Evolutionary conservation across 139 green algal genomes (phyloP).

Genomic region (Pleodorina starrii): DNA sequence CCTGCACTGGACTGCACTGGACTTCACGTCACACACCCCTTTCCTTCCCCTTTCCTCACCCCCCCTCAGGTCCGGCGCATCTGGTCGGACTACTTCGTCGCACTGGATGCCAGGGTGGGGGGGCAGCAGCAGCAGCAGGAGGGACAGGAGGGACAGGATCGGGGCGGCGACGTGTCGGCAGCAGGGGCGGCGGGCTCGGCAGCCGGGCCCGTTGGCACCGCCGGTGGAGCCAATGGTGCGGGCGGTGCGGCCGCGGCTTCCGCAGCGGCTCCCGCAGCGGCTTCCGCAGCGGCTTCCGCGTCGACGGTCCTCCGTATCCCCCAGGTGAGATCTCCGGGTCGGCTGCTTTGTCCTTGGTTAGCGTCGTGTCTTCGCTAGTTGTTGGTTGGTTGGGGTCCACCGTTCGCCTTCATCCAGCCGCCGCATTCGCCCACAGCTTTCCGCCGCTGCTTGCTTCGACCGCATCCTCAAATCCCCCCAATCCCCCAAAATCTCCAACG

Average conservation of each 20-base stretch:
- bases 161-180: background rate
- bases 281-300: too few relatives aligned
- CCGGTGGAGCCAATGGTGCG: background rate
- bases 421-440: too few relatives aligned
- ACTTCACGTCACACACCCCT: background rate
- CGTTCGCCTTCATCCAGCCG: too few relatives aligned
- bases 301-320: background rate
- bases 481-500: too few relatives aligned
- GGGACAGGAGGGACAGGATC: background rate
- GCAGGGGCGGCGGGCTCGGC: background rate
- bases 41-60: background rate
- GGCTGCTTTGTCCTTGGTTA: too few relatives aligned
- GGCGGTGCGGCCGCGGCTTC: background rate
- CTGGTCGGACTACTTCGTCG: conserved; percentile 78
- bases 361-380: too few relatives aligned
- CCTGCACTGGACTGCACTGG: background rate
- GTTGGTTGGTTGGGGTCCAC: too few relatives aligned
- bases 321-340: background rate
- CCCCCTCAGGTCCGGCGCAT: conserved; percentile 19
- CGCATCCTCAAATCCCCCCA: too few relatives aligned
- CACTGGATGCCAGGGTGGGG: background rate
- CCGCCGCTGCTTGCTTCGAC: too few relatives aligned
- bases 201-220: background rate
- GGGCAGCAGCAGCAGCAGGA: too few relatives aligned
- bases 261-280: background rate